Conservation (phyloP, 139 green algal genomes). For the Choricystis sp. region DNA sequence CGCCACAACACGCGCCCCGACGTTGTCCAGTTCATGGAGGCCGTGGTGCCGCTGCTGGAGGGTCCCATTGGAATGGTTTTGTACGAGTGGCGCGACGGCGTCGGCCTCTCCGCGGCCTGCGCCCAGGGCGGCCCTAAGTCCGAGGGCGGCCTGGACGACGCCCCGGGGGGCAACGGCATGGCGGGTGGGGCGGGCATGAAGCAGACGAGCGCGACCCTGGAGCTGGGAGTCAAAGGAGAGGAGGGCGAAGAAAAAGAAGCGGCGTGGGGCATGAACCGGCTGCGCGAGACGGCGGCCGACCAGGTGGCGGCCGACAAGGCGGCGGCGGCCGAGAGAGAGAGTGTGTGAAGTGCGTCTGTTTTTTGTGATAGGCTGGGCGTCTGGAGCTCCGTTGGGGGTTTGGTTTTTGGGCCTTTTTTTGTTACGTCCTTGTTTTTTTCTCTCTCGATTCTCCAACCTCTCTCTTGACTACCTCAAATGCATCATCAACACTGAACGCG, state of each 20-base stretch:
- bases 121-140: slow-evolving; percentile 42
- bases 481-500: background rate
- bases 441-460: no score
- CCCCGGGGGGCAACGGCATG: slow-evolving; percentile 39
- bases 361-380: background rate
- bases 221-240: slow-evolving; percentile 22
- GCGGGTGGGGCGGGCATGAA: slow-evolving; percentile 28
- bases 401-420: background rate
- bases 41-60: slow-evolving; percentile 33
- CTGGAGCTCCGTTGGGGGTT: background rate
- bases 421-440: no score
- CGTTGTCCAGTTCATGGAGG: slow-evolving; percentile 30
- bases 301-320: background rate
- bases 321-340: background rate
- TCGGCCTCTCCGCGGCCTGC: slow-evolving; percentile 23
- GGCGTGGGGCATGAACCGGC: slow-evolving; percentile 1
- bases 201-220: slow-evolving; percentile 26
- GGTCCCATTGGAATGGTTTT: slow-evolving; percentile 44
- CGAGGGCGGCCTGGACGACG: slow-evolving; percentile 65
- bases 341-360: background rate
- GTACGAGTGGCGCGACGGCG: slow-evolving; percentile 47
- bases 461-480: slow-evolving; percentile 30
- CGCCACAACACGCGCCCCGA: slow-evolving; percentile 27
- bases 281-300: background rate
- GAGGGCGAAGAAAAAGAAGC: slow-evolving; percentile 1